Evolutionary conservation across 192 early-diverging fungal genomes (phyloP).

Genomic region (Physocladia obscura): DNA sequence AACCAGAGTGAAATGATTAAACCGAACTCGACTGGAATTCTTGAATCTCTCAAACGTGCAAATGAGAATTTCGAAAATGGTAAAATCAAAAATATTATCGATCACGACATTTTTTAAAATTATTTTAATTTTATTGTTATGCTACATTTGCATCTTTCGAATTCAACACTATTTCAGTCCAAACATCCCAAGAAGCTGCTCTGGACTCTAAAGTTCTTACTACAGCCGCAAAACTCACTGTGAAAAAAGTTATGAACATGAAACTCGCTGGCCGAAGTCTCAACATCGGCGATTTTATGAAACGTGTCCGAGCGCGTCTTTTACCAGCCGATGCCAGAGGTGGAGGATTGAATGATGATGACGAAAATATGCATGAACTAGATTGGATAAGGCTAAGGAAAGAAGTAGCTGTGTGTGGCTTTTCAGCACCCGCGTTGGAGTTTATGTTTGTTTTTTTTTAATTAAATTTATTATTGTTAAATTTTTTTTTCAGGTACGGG

Average conservation of each 20-base stretch:
- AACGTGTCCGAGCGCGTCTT: conserved; percentile 56
- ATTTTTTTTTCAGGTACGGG: conserved; percentile 56
- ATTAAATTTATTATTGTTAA: background rate
- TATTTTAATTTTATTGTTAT: background rate
- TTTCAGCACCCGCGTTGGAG: conserved; percentile 65
- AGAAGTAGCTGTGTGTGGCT: conserved; percentile 51
- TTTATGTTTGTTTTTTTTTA: conserved; percentile 65
- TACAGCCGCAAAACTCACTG: conserved; percentile 69
- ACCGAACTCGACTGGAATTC: conserved; percentile 1
- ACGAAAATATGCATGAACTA: conserved; percentile 38
- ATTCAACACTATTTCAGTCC: conserved; percentile 47
- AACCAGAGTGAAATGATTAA: conserved; percentile 15
- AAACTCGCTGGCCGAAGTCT: conserved; percentile 73
- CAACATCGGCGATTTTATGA: conserved; percentile 75
- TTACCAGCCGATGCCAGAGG: conserved; percentile 21
- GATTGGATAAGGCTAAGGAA: conserved; percentile 67
- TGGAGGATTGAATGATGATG: conserved; percentile 44
- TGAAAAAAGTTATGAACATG: conserved; percentile 75
- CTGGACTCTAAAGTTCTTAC: conserved; percentile 85
- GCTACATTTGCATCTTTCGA: background rate
- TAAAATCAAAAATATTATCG: no score
- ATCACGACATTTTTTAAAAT: no score
- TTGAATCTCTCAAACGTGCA: background rate
- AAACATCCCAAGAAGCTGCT: conserved; percentile 79
- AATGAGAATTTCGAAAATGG: conserved; percentile 18